Conservation (phyloP, 306 rosid genomes). For the Trichosanthes truncata region DNA sequence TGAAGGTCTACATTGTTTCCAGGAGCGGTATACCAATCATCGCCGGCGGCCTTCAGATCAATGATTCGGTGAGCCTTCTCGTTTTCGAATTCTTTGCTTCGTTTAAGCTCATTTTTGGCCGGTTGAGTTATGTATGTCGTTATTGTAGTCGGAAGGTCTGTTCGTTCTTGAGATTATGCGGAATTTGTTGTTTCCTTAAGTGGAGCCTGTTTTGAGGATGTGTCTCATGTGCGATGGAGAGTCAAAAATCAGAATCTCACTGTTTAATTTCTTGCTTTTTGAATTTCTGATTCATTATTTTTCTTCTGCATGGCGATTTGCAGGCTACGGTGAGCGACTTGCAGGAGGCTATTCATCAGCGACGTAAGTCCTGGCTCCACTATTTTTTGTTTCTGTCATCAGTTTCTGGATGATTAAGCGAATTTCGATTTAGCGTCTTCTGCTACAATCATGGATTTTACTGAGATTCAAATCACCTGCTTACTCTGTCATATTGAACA, state of each 20-base stretch:
- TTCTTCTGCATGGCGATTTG: constrained; percentile 9
- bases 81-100: too few species aligned
- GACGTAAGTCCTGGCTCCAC: constrained; percentile 42
- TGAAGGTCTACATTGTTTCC: constrained; percentile 78
- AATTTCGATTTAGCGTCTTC: background rate
- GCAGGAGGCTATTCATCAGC: constrained; percentile 61
- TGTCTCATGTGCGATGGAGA: background rate
- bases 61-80: constrained; percentile 48
- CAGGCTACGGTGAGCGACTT: constrained; percentile 86
- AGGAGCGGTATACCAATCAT: constrained; percentile 66
- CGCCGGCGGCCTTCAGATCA: constrained; percentile 62
- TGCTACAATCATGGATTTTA: background rate
- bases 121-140: too few species aligned
- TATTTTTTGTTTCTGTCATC: background rate
- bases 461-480: too few species aligned
- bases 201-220: background rate
- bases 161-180: background rate
- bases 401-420: background rate
- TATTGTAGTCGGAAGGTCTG: background rate
- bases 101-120: too few species aligned
- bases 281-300: background rate
- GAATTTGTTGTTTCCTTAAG: background rate
- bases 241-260: background rate
- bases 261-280: background rate
- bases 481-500: background rate